Evolutionary conservation across 768 basidiomycete species (phyloP).

Genomic region (Tylopilus felleus): DNA sequence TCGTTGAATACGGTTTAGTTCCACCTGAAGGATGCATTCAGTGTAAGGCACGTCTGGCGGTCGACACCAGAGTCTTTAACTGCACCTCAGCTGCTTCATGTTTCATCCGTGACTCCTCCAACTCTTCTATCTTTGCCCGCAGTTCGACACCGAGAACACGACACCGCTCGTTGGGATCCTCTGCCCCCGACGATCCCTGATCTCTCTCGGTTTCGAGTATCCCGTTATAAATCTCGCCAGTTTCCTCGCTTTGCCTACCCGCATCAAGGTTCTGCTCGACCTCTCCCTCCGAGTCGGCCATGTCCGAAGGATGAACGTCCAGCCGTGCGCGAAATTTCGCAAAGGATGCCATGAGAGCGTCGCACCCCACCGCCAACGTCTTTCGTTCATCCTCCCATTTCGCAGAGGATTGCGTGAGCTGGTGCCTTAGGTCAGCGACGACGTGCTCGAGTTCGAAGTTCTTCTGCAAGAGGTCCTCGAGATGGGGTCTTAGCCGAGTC

Average conservation of each 20-base stretch:
- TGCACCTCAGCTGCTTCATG: conserved; percentile 20
- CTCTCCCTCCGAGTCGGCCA: conserved; percentile 24
- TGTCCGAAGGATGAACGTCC: conserved; percentile 20
- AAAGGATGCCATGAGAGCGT: conserved; percentile 30
- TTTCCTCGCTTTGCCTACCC: conserved; percentile 14
- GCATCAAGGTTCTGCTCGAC: conserved; percentile 22
- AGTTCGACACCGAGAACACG: conserved; percentile 19
- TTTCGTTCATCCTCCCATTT: conserved; percentile 31
- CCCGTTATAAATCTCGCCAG: conserved; percentile 9
- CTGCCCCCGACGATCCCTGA: conserved; percentile 4
- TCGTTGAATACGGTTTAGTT: conserved; percentile 15
- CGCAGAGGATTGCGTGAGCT: conserved; percentile 27
- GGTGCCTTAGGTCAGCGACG: conserved; percentile 27
- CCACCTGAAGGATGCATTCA: conserved; percentile 14
- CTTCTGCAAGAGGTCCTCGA: conserved; percentile 27
- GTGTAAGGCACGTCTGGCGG: conserved; percentile 4
- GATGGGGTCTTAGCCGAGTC: conserved; percentile 24
- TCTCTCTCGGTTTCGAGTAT: conserved; percentile 6
- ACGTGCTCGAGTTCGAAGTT: conserved; percentile 29
- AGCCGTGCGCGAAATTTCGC: conserved; percentile 28
- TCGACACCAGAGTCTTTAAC: background rate
- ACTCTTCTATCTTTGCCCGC: conserved; percentile 15
- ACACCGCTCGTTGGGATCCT: conserved; percentile 12
- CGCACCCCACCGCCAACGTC: conserved; percentile 19
- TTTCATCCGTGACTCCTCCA: conserved; percentile 16